These are phyloP conservation scores for Starmera quercuum DNA, from an alignment of 805 yeast genomes.

Conservation along the genomic window DNA sequence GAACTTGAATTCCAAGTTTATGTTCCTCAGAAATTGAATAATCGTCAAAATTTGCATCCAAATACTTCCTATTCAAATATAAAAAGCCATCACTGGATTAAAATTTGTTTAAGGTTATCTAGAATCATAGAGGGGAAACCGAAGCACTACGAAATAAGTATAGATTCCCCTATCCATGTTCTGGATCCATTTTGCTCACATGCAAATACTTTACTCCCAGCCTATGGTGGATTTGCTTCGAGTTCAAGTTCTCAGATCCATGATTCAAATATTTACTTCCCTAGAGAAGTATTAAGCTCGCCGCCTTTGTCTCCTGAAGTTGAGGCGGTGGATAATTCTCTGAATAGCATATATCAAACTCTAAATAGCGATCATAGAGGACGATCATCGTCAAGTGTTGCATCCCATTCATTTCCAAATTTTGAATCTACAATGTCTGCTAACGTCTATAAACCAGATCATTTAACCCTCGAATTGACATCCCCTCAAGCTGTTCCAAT, in stretches of 20 bases:
- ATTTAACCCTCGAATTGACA: conserved; percentile 34
- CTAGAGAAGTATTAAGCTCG: conserved; percentile 28
- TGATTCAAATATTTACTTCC: conserved; percentile 32
- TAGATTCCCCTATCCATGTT: conserved; percentile 89
- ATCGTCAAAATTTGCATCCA: conserved; percentile 61
- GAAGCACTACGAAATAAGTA: conserved; percentile 89
- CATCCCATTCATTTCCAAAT: conserved; percentile 18
- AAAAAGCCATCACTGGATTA: conserved; percentile 93
- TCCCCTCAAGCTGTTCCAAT: conserved; percentile 64
- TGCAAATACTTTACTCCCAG: conserved; percentile 71
- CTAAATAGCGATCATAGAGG: conserved; percentile 18
- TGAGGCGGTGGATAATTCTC: conserved; percentile 32
- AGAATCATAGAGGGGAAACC: conserved; percentile 58
- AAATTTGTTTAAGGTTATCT: conserved; percentile 76
- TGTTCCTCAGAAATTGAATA: conserved; percentile 63
- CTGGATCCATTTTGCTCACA: conserved; percentile 73
- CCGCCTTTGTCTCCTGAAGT: conserved; percentile 54
- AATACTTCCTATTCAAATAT: conserved; percentile 76
- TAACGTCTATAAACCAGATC: conserved; percentile 49
- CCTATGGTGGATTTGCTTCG: conserved; percentile 37
- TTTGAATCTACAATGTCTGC: conserved; percentile 30
- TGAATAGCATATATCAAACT: conserved; percentile 17
- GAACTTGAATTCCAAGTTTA: conserved; percentile 84
- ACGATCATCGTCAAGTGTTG: conserved; percentile 26
- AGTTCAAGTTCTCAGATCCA: conserved; percentile 10